A percentile compares a stretch with the other conserved stretches of the same genome.
These are phyloP conservation scores for Trichoderma sp. DNA, from an alignment of 2,329 filamentous ascomycete genomes.

Conservation along the genomic window DNA sequence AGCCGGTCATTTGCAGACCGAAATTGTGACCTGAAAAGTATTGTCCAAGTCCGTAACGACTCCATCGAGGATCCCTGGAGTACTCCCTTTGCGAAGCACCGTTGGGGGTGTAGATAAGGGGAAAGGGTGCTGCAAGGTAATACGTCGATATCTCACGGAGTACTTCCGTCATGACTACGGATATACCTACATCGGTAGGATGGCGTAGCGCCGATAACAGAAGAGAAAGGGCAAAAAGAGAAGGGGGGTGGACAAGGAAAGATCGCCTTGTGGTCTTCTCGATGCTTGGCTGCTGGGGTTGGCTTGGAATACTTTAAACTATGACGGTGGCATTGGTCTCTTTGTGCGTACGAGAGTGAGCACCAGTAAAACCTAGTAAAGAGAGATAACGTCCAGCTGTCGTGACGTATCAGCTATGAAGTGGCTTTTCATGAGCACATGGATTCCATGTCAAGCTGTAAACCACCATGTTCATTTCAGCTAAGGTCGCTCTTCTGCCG, in stretches of 20 bases:
- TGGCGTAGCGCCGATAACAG: neutral
- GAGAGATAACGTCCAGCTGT: neutral
- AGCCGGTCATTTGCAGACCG: constrained; percentile 1
- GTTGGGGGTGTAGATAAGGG: neutral
- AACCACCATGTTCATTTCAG: neutral
- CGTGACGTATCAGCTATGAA: neutral
- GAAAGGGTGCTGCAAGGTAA: neutral
- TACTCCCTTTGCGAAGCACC: neutral
- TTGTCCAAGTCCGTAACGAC: neutral
- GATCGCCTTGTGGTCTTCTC: neutral
- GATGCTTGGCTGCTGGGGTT: neutral
- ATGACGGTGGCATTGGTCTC: neutral
- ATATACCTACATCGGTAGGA: neutral
- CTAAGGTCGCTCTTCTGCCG: neutral
- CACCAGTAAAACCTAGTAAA: neutral
- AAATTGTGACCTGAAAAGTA: neutral
- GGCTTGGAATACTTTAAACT: neutral
- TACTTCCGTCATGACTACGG: neutral
- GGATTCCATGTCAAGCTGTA: neutral
- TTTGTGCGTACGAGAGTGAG: neutral
- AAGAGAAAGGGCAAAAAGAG: neutral
- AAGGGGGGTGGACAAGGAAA: neutral
- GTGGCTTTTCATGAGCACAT: neutral
- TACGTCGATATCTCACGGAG: neutral
- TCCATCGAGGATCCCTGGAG: neutral